Evolutionary conservation across 2,329 filamentous ascomycete species (phyloP), one percentile per base, ranked within the genome.

Genomic region (Apiospora phragmitis): DNA sequence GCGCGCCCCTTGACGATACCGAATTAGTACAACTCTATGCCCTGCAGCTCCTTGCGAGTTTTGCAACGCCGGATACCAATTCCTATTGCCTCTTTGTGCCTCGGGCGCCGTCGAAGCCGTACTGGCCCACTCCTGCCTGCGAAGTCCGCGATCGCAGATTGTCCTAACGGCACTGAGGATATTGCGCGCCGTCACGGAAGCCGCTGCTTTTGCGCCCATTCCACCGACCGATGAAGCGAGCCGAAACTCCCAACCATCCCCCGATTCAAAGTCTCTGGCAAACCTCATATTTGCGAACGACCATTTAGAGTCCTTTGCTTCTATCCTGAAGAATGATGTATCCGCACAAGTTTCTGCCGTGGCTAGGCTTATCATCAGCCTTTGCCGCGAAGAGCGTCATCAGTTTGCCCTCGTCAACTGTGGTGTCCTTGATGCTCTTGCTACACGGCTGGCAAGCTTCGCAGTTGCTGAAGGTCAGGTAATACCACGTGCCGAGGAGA

Each of bases 1-100:
- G 42, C 42, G 38, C 65, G 38, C 74, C 79, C 4, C 79, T 90
- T 74, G 86, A 85, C 3, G 88, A 91, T 14, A 90, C 93, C 71
- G 91, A 95, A 70, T 86, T 89, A 62, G 86, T 91, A 66, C 89
- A 90, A 74, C 84, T 96, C 70, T 93, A 97, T 79, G 92, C 93
- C n/a, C 88, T 95, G 49, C 90, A 97, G 73, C 88, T 98, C n/a
- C 84, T 97, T 45, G 91, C 92, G 65, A 96, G 93, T 80, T 89
- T 98, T 78, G 93, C 94, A 70, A 93, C 82, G 94, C 93, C 74
- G 95, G 95, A 7, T 89, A 94, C 62, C 85, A 91, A 21, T 97
- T 96, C 80, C 87, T 97, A 55, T 83, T 87, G 8, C 93, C 94
- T 21, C 85, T 98, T 38, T 85, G 94, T 72, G 88, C 91, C 35